Base-by-base conservation (phyloP, 805 yeast species). In the Saturnispora halmiae region DNA sequence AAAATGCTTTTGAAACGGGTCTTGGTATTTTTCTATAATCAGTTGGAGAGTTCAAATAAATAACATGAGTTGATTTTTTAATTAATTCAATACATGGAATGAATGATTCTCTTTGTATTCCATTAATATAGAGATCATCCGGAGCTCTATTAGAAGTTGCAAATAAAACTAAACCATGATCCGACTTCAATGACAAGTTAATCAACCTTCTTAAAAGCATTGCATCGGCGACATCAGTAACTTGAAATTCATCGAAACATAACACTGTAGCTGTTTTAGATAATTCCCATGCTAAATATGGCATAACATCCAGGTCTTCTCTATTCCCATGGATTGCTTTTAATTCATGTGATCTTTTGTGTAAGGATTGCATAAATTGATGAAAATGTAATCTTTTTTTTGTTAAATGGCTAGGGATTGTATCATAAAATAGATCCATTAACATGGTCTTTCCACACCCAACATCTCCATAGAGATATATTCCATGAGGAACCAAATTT, bases 361-460 rank as follows among this genome's bases (percentile, higher is more conserved):
- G 98, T 35, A 92, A 71, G 51, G 77, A 74, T 58, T 92, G 97
- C 96, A 92, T 92, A 60, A 92, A 92, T 51, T 87, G 95, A 61
- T 92, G 98, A 68, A 92, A 92, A 60, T 92, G 98, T 35, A 90
- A 68, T 48, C 98, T 70, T 51, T 69, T 72, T 54, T 87, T 86
- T 10, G 90, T 72, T 44, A 92, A 65, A 55, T 82, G 84, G 0
- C 61, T 38, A 0, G 97, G 96, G 14, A 90, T 72, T 0, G 95
- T 85, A 16, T 75, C 67, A 61, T 88, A 92, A 54, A 92, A 92
- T 49, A 92, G 67, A 60, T 92, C 97, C 97, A 92, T 90, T 45
- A 92, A 67, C 96, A 92, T 90, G 6, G 98, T 92, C 57, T 92
- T 90, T 4, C 98, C 98, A 61, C 97, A 88, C 2, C 98, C 98